These are phyloP conservation scores for Globisporangium rhizosaccharum DNA, from an alignment of 352 stramenopile genomes.

Conservation along the genomic window DNA sequence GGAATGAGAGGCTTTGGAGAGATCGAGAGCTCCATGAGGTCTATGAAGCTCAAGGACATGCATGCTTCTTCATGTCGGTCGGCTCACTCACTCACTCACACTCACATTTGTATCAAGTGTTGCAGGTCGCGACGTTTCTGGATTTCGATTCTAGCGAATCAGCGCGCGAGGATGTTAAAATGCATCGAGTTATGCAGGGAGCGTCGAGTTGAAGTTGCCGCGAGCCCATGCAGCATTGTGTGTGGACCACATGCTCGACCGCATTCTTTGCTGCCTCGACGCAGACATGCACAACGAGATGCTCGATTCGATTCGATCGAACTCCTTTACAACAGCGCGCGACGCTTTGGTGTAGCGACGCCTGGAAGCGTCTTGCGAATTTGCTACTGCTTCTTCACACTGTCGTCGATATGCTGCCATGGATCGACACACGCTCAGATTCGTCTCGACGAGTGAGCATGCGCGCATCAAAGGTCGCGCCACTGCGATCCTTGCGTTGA, in stretches of 20 bases:
- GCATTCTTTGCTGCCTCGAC: background rate
- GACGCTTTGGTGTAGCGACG: background rate
- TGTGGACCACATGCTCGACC: background rate
- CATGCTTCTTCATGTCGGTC: background rate
- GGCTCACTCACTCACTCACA: background rate
- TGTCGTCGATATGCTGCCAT: no score
- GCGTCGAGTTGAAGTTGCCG: constrained; percentile 14
- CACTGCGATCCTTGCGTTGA: background rate
- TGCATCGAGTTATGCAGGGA: constrained; percentile 4
- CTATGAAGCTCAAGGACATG: background rate
- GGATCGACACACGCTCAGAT: no score
- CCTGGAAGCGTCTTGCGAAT: no score
- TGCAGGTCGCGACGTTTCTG: background rate
- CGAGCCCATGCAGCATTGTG: constrained; percentile 26
- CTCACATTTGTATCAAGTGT: background rate
- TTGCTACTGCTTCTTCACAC: no score
- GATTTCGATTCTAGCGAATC: constrained; percentile 3
- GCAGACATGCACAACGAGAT: no score
- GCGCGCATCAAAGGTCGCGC: background rate
- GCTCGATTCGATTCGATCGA: no score
- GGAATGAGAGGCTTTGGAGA: constrained; percentile 24
- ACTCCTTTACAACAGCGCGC: background rate
- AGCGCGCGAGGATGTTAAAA: background rate
- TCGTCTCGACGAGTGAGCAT: no score
- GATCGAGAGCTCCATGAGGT: background rate